Percentiles rank a stretch among this genome's conserved stretches.
Conservation (phyloP, 352 stramenopile species). For the Pseudoperonospora humuli region DNA sequence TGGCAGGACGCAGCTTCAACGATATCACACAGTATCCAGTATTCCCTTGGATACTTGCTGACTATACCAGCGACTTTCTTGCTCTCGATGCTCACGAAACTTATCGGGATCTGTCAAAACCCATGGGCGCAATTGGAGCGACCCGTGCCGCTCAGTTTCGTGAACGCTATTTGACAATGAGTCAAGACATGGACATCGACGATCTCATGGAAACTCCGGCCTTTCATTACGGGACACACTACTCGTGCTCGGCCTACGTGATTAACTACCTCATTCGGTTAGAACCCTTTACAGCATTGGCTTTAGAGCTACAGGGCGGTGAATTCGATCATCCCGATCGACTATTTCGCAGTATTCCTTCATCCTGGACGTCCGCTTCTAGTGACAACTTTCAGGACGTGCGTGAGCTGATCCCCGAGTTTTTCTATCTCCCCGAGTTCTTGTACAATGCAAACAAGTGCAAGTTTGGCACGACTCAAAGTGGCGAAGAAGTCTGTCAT, state of each 20-base stretch:
- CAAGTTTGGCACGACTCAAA: slow-evolving; percentile 62
- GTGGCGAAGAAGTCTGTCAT: slow-evolving; percentile 86
- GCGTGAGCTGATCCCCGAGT: slow-evolving; percentile 73
- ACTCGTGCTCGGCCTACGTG: slow-evolving; percentile 94
- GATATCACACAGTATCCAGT: slow-evolving; percentile 98
- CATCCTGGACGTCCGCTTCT: slow-evolving; percentile 91
- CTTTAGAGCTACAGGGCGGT: slow-evolving; percentile 57
- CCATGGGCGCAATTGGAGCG: slow-evolving; percentile 90
- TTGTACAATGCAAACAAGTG: slow-evolving; percentile 71
- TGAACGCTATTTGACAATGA: slow-evolving; percentile 74
- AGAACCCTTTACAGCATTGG: slow-evolving; percentile 77
- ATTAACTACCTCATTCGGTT: slow-evolving; percentile 95
- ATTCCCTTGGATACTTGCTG: slow-evolving; percentile 93
- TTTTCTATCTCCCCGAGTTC: slow-evolving; percentile 76
- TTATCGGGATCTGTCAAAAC: slow-evolving; percentile 91
- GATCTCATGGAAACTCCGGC: slow-evolving; percentile 63
- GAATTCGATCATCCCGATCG: slow-evolving; percentile 93
- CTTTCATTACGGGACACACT: slow-evolving; percentile 97
- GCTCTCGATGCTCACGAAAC: slow-evolving; percentile 70
- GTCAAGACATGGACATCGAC: slow-evolving; percentile 26
- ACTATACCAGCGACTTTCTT: slow-evolving; percentile 84
- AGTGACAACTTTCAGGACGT: slow-evolving; percentile 87
- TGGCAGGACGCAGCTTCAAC: slow-evolving; percentile 94
- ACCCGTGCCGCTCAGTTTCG: slow-evolving; percentile 77
- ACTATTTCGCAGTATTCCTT: slow-evolving; percentile 93